These are phyloP conservation scores for Monosporascus sp. DNA, from an alignment of 2,329 filamentous ascomycete species.

Conservation along the genomic window DNA sequence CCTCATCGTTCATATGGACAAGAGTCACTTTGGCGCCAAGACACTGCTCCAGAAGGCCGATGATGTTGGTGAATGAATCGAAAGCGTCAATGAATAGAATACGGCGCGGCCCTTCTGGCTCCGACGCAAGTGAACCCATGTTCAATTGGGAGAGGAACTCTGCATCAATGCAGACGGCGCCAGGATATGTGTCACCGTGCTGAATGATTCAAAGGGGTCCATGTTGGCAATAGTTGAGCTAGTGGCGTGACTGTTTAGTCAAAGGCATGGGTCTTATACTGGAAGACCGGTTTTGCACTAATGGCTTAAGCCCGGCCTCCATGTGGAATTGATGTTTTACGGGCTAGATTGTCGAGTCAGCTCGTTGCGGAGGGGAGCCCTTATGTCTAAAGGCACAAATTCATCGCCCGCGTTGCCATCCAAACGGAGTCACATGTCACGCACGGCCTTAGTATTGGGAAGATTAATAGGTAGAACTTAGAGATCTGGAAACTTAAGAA, in stretches of 20 bases:
- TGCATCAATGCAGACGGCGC: background rate
- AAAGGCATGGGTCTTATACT: background rate
- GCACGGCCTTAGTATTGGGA: too few relatives aligned
- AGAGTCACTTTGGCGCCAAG: conserved; percentile 46
- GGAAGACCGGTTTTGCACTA: background rate
- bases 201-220: background rate
- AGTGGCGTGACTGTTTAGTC: background rate
- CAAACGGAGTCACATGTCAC: too few relatives aligned
- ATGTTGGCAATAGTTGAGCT: background rate
- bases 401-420: too few relatives aligned
- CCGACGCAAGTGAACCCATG: background rate
- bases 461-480: too few relatives aligned
- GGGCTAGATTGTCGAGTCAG: too few relatives aligned
- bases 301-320: background rate
- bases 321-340: too few relatives aligned
- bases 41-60: conserved; percentile 49
- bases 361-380: too few relatives aligned
- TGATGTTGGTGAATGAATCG: conserved; percentile 65
- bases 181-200: background rate
- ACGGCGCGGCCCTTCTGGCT: conserved; percentile 6
- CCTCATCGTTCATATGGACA: conserved; percentile 45
- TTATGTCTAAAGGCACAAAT: too few relatives aligned
- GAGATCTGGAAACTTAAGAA: too few relatives aligned
- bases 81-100: conserved; percentile 63
- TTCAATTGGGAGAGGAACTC: background rate